phyloP scores from a whole-genome alignment of 2,329 filamentous ascomycete genomes.

The Podosphaera leucotricha region DNA sequence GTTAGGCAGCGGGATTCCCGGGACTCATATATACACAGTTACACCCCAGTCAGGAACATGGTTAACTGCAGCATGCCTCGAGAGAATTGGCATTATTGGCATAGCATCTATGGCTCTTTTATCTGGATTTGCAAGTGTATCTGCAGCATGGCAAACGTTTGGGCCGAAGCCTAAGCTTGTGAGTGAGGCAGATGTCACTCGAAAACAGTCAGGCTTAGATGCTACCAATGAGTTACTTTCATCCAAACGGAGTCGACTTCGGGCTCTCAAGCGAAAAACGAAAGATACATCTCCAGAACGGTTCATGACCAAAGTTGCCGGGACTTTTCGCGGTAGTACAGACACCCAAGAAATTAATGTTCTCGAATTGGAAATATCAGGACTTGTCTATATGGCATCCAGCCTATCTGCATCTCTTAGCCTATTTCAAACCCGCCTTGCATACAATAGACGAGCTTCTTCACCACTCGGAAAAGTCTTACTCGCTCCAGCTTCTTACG shows the following conservation, averaged over 20 bases:
- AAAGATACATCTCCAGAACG: conserved; percentile 23
- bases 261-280: conserved; percentile 43
- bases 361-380: conserved; percentile 52
- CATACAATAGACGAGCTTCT: conserved; percentile 39
- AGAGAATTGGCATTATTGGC: conserved; percentile 61
- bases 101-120: conserved; percentile 69
- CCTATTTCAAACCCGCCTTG: conserved; percentile 36
- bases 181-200: conserved; percentile 48
- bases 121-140: conserved; percentile 78
- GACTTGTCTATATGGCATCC: conserved; percentile 57
- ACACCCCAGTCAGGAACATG: conserved; percentile 18
- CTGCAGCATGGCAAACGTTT: conserved; percentile 67
- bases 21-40: conserved; percentile 23
- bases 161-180: conserved; percentile 38
- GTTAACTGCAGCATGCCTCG: conserved; percentile 27
- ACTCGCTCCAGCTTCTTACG: conserved; percentile 34
- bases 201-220: conserved; percentile 58
- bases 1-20: conserved; percentile 39
- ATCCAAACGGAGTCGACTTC: conserved; percentile 49
- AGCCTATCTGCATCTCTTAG: conserved; percentile 42
- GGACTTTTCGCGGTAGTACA: conserved; percentile 39
- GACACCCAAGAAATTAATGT: conserved; percentile 34
- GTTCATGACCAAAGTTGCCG: conserved; percentile 51
- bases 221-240: conserved; percentile 59
- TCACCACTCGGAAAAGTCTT: conserved; percentile 43